A percentile compares a stretch with the other conserved stretches of the same genome.
phyloP scores from a whole-genome alignment of 495 filamentous ascomycete species.

The Penicillium paxilli region DNA sequence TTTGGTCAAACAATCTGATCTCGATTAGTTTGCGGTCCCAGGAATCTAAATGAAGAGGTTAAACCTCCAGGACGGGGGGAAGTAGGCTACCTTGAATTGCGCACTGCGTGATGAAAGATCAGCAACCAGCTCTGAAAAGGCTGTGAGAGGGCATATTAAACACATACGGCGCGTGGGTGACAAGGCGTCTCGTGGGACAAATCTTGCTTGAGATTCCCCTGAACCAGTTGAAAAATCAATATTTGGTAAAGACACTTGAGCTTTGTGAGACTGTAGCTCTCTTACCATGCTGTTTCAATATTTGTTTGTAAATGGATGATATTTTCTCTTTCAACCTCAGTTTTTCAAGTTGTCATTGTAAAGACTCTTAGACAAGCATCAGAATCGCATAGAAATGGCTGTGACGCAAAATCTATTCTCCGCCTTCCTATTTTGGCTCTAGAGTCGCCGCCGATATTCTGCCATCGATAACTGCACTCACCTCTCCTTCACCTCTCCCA shows the following conservation, averaged over 20 bases:
- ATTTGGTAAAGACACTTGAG: not conserved
- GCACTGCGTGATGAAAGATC: constrained; percentile 54
- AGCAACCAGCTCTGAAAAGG: constrained; percentile 2
- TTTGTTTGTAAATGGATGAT: no score
- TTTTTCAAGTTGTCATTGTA: not conserved
- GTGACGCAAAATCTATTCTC: constrained; percentile 47
- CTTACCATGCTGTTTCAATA: not conserved
- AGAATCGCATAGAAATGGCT: constrained; percentile 7
- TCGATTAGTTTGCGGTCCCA: no score
- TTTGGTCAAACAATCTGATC: constrained; percentile 74
- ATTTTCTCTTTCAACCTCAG: not conserved
- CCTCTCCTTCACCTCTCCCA: constrained; percentile 4
- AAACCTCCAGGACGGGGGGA: no score
- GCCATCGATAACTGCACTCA: constrained; percentile 20
- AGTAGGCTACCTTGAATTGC: constrained; percentile 94
- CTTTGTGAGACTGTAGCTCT: not conserved
- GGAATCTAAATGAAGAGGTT: no score
- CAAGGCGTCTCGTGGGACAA: constrained; percentile 77
- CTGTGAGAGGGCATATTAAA: constrained; percentile 5
- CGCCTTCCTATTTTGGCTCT: constrained; percentile 28
- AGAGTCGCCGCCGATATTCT: constrained; percentile 20
- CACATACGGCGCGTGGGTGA: constrained; percentile 83
- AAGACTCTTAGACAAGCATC: not conserved
- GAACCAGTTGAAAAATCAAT: constrained; percentile 4
- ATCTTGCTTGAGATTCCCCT: constrained; percentile 65